Percentiles rank a stretch among this genome's conserved stretches.
phyloP scores from a whole-genome alignment of 345 rosid genomes.

The Erucastrum elatum region DNA sequence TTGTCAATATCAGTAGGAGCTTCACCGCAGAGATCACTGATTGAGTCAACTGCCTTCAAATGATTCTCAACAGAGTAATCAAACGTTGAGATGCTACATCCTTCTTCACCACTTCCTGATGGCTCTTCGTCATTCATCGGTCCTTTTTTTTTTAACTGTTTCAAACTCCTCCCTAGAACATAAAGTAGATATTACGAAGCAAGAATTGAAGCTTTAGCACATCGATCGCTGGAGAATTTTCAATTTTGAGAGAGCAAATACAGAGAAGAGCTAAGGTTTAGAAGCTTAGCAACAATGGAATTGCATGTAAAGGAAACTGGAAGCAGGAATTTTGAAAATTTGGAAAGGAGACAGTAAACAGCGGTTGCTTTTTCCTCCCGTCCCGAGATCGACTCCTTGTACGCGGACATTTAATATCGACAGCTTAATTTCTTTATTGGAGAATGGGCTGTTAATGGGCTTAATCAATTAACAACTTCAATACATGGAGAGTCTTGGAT shows the following conservation, averaged over 20 bases:
- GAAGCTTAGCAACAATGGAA: background rate
- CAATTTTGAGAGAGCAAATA: background rate
- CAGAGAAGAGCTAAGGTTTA: background rate
- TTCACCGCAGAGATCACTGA: constrained; percentile 61
- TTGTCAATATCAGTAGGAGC: constrained; percentile 30
- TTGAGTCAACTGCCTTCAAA: constrained; percentile 55
- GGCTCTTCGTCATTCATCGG: constrained; percentile 27
- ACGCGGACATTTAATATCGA: background rate
- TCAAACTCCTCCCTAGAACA: too few relatives aligned
- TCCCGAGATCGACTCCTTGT: background rate
- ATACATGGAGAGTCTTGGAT: too few relatives aligned
- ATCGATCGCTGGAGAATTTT: background rate
- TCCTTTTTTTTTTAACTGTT: background rate
- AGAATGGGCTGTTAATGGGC: background rate
- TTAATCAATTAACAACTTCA: background rate
- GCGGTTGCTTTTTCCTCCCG: background rate
- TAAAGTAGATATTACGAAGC: too few relatives aligned
- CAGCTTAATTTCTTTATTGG: background rate
- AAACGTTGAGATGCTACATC: constrained; percentile 53
- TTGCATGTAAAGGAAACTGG: background rate
- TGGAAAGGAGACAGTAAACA: background rate
- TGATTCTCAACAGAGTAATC: constrained; percentile 69
- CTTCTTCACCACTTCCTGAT: constrained; percentile 25
- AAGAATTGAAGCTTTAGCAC: background rate
- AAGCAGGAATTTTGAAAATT: too few relatives aligned